These are phyloP conservation scores for Phytophthora citricola DNA, from an alignment of 352 stramenopile genomes.

Conservation along the genomic window DNA sequence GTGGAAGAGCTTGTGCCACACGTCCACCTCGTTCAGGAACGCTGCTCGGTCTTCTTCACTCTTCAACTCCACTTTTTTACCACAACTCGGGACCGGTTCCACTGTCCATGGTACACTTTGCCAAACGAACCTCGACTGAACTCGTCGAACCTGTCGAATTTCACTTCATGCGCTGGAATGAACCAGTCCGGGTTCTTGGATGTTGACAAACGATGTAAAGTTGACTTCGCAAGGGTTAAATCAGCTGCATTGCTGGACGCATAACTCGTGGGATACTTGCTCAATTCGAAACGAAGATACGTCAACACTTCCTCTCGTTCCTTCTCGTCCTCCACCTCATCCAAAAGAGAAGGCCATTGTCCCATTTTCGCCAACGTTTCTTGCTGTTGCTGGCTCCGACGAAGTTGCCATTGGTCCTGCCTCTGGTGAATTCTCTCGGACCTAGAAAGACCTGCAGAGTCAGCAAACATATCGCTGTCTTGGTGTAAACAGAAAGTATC, in stretches of 20 bases:
- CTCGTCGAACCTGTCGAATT: constrained; percentile 21
- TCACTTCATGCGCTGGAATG: constrained; percentile 25
- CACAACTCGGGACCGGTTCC: constrained; percentile 28
- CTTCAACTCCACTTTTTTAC: constrained; percentile 27
- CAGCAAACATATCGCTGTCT: constrained; percentile 9
- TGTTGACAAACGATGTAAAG: neutral
- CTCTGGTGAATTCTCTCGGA: constrained; percentile 1
- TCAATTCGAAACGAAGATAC: constrained; percentile 24
- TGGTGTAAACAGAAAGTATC: constrained; percentile 14
- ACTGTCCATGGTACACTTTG: constrained; percentile 20
- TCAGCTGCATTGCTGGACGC: neutral
- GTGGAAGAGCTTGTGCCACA: constrained; percentile 20
- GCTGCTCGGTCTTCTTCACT: constrained; percentile 14
- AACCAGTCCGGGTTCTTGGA: constrained; percentile 11
- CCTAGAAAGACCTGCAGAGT: neutral
- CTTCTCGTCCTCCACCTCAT: neutral
- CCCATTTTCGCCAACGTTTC: constrained; percentile 14
- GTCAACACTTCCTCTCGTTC: constrained; percentile 14
- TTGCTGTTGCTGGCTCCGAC: constrained; percentile 7
- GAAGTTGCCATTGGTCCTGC: constrained; percentile 14
- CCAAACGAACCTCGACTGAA: constrained; percentile 22
- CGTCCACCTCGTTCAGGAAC: constrained; percentile 24
- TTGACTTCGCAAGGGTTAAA: too few relatives aligned
- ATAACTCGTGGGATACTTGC: constrained; percentile 19
- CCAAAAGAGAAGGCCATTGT: constrained; percentile 1